Base-by-base conservation (phyloP, 2,329 filamentous ascomycete species). In the Chrysoporthe puriensis region DNA sequence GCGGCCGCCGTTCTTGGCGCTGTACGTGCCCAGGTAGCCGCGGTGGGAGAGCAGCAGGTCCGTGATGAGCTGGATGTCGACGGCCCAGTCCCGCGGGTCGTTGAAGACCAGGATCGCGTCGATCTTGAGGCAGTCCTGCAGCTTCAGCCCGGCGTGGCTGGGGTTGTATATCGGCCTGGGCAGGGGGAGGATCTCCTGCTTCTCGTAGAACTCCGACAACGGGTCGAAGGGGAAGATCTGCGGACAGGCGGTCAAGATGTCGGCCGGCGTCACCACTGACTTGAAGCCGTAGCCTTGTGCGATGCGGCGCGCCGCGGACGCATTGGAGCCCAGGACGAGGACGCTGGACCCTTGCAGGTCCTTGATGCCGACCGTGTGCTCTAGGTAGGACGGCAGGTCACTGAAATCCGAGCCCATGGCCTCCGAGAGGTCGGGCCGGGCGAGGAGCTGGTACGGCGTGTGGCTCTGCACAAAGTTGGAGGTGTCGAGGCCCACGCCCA, bases 21-120 rank as follows among this genome's bases (percentile, higher is more conserved):
- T 95, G 54, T 92, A 84, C 0, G 95, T 97, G 36, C 95, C 96
- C 4, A 97, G 77, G 66, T 92, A 87, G 21, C 96, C 96, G n/a
- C 85, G 74, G 21, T 87, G 83, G 0, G 94, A 97, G 52, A 97
- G 84, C 7, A 98, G 82, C 13, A 97, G 81, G 78, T 99, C 96
- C 64, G 91, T 76, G 67, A 98, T 91, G 73, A 98, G 82, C 76
- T 97, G 92, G 2, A 89, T 88, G 77, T 98, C 95, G 11, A 97
- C 85, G 0, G 92, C 94, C 96, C 96, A 99, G 81, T 99, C 96
- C 66, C 96, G 88, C 3, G 96, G 94, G 78, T 98, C 96, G 77
- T 97, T 97, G 85, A 95, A 97, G 7, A 97, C 91, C 74, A 98
- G 91, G 40, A 98, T 88, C 40, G 94, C 94, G 75, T 97, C 93